These are phyloP conservation scores for Alternaria ethzedia DNA, from an alignment of 2,329 filamentous ascomycete genomes.

Conservation along the genomic window DNA sequence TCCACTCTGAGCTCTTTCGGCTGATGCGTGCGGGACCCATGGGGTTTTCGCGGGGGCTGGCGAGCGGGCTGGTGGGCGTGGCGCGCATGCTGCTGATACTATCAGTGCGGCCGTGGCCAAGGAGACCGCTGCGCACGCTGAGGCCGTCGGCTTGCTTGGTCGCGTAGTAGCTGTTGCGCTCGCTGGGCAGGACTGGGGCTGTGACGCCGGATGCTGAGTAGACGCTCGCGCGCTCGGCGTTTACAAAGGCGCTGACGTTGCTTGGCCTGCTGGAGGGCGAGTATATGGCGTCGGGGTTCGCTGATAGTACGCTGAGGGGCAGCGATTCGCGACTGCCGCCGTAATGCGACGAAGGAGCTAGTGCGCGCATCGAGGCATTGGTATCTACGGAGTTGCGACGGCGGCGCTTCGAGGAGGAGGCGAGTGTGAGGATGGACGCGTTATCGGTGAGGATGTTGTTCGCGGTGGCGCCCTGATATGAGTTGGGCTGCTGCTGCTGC, in stretches of 20 bases:
- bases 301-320: constrained; percentile 77
- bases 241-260: constrained; percentile 61
- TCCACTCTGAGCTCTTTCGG: constrained; percentile 47
- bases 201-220: constrained; percentile 74
- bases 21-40: constrained; percentile 40
- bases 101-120: constrained; percentile 80
- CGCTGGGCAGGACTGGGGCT: constrained; percentile 70
- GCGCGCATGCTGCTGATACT: constrained; percentile 76
- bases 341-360: constrained; percentile 83
- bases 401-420: constrained; percentile 79
- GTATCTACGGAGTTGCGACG: constrained; percentile 83
- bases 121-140: constrained; percentile 77
- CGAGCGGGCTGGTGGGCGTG: constrained; percentile 64
- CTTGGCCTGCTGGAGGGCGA: constrained; percentile 56
- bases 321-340: constrained; percentile 81
- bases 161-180: constrained; percentile 82
- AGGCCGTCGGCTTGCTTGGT: constrained; percentile 69
- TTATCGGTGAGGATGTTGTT: constrained; percentile 85
- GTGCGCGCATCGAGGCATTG: constrained; percentile 80
- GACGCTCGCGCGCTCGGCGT: constrained; percentile 75
- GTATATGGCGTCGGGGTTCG: constrained; percentile 65
- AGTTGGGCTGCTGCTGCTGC: constrained; percentile 66
- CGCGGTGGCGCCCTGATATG: constrained; percentile 78
- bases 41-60: constrained; percentile 55
- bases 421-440: constrained; percentile 83